phyloP scores from a whole-genome alignment of 2,329 filamentous ascomycete genomes.

The Blastomyces gilchristii region DNA sequence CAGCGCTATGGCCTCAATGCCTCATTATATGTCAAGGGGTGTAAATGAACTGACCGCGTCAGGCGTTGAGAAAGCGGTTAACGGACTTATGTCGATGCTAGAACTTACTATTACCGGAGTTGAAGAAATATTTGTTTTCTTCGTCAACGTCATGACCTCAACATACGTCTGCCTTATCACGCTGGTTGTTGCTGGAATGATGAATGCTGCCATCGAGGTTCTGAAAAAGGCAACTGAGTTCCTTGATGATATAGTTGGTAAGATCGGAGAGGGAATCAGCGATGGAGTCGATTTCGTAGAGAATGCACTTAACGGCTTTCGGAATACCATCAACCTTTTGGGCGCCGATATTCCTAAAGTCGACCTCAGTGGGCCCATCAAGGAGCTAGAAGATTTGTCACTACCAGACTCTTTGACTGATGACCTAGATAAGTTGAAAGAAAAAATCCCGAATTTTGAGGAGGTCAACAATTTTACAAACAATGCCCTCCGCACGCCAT shows the following conservation, averaged over 20 bases:
- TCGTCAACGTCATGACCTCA: constrained; percentile 81
- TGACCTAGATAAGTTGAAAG: constrained; percentile 62
- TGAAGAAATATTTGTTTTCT: constrained; percentile 79
- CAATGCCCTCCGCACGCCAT: constrained; percentile 63
- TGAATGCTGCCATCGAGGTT: constrained; percentile 57
- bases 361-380: constrained; percentile 55
- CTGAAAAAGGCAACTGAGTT: constrained; percentile 51
- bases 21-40: constrained; percentile 80
- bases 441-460: constrained; percentile 69
- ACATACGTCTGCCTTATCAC: constrained; percentile 87
- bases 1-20: constrained; percentile 95
- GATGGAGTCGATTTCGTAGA: constrained; percentile 41
- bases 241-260: constrained; percentile 46
- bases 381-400: constrained; percentile 58
- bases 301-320: constrained; percentile 43
- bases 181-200: constrained; percentile 65
- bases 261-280: constrained; percentile 38
- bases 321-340: constrained; percentile 47
- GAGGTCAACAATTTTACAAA: constrained; percentile 75
- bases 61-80: constrained; percentile 69
- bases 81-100: constrained; percentile 68
- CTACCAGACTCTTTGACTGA: constrained; percentile 59
- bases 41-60: constrained; percentile 76
- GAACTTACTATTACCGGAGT: constrained; percentile 70
- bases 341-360: constrained; percentile 43